Percentiles rank a stretch among this genome's conserved stretches.
phyloP scores from a whole-genome alignment of 306 rosid species.

The Hippophae tibetana region DNA sequence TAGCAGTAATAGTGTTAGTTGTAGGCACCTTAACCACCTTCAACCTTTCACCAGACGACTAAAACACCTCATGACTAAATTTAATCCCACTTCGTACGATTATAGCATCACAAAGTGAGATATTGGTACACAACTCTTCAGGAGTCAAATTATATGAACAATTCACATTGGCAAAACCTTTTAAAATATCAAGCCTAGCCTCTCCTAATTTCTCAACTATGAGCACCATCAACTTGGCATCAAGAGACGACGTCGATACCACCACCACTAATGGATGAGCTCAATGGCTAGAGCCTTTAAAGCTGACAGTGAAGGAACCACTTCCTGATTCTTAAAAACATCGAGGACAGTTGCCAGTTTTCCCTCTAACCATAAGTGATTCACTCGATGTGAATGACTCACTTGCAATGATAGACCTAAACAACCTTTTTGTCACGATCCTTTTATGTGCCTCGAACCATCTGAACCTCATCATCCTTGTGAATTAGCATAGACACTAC shows the following conservation, averaged over 20 bases:
- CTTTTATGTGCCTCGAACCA: too few species aligned
- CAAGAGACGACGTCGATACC: background rate
- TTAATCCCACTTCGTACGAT: constrained; percentile 83
- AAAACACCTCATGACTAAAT: constrained; percentile 57
- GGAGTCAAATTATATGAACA: constrained; percentile 36
- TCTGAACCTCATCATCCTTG: too few species aligned
- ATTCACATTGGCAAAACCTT: constrained; percentile 50
- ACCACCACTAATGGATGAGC: too few species aligned
- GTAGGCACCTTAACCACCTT: constrained; percentile 91
- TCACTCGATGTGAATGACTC: too few species aligned
- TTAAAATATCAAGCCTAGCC: constrained; percentile 54
- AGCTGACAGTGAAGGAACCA: too few species aligned
- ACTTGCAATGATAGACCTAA: too few species aligned
- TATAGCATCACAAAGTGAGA: constrained; percentile 61
- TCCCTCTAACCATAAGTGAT: too few species aligned
- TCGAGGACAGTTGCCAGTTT: too few species aligned
- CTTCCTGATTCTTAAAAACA: too few species aligned
- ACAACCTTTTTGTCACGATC: too few species aligned
- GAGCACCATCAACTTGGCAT: constrained; percentile 38
- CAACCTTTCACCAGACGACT: constrained; percentile 58
- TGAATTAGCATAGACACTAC: too few species aligned
- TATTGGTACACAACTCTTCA: constrained; percentile 32
- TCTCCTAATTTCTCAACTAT: constrained; percentile 86
- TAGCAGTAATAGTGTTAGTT: constrained; percentile 80
- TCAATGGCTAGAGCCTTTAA: too few species aligned